These are phyloP conservation scores for Nelumbo lutea DNA, from an alignment of 164 flowering plant species.

Conservation along the genomic window DNA sequence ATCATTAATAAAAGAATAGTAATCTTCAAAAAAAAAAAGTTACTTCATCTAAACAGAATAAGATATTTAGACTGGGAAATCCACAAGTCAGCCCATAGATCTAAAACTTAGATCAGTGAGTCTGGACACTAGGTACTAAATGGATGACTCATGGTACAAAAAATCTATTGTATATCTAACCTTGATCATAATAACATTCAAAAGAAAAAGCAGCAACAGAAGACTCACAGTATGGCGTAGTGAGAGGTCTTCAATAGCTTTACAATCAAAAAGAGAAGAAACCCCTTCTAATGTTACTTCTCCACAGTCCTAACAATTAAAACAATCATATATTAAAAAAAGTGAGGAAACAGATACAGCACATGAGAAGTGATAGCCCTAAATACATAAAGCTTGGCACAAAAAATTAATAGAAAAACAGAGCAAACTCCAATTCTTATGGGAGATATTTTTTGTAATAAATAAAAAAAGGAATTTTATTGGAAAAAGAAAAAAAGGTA, in stretches of 20 bases:
- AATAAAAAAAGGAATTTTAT: no score
- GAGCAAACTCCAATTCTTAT: no score
- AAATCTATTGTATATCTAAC: background rate
- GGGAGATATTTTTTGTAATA: no score
- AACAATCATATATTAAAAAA: constrained; percentile 3
- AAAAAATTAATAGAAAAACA: no score
- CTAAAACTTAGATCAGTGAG: background rate
- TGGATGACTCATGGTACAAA: background rate
- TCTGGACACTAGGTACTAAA: background rate
- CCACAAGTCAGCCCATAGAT: background rate
- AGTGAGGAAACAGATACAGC: background rate
- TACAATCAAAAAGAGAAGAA: constrained; percentile 47
- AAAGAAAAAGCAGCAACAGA: background rate
- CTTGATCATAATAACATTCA: background rate
- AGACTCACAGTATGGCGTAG: constrained; percentile 75
- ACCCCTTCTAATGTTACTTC: constrained; percentile 52
- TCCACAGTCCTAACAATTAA: constrained; percentile 65
- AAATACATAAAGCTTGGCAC: background rate
- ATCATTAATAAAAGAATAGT: no score
- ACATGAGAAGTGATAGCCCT: background rate
- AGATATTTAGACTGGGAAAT: background rate
- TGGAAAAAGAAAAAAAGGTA: no score
- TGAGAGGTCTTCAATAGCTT: constrained; percentile 61
- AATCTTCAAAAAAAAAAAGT: no score
- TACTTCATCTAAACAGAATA: background rate